Evolutionary conservation across 1,284 basidiomycete species (phyloP), one percentile per base, ranked within the genome.

Genomic region (Trametes hirsuta): DNA sequence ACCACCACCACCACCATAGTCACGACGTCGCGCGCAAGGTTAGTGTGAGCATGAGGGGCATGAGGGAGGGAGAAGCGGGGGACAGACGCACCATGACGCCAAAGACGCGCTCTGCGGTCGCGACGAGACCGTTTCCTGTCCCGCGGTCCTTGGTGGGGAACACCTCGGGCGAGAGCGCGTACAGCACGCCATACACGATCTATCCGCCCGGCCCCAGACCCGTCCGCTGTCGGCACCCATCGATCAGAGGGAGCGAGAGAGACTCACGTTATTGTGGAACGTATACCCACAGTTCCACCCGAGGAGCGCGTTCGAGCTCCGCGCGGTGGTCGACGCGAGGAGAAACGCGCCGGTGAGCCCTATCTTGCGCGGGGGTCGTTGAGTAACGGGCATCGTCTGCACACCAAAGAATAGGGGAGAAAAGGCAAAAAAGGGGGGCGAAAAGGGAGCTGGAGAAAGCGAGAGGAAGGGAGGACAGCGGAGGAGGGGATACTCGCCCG

Each of bases 101-200:
- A 65, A 85, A 90, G 58, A 84, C 74, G 52, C 85, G 81, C 61
- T 81, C 85, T 3, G 81, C 84, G 41, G 77, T 82, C 15, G 81
- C 80, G 3, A 81, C 80, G 34, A 89, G 75, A 2, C 82, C 84
- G 59, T 85, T 87, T 12, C 84, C 85, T 2, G 85, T 88, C 4
- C 84, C 87, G 55, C 90, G 76, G 63, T 89, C 85, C 63, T 85
- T 89, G 2, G 88, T 86, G 3, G 89, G 88, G 76, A 93, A 91
- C 8, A 91, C 70, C 71, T 93, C 89, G 1, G 86, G 86, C 0
- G 86, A 84, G 47, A 87, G 67, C 10, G 88, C 87, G 66, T 91
- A 92, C 58, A 91, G 73, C 1, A 91, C 87, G 15, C 88, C 88
- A 62, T 91, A 91, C 89, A 92, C 91, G 59, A 91, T 77, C 75